Conservation (phyloP, 768 basidiomycete species). For the Tylopilus sp. region DNA sequence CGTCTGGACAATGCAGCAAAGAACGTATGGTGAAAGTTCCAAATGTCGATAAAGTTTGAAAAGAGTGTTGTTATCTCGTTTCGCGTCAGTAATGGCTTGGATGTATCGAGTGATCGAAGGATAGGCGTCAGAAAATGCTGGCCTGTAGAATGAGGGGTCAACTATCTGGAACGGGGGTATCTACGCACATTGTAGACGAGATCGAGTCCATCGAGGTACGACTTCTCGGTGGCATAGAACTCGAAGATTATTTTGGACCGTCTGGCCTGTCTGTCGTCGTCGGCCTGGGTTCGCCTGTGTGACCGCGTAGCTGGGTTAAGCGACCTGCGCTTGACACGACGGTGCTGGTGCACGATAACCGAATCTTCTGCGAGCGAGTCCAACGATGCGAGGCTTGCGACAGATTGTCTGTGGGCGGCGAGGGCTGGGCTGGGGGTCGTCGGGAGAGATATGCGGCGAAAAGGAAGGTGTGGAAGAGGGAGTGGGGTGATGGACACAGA, state of each 20-base stretch:
- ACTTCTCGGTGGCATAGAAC: constrained; percentile 76
- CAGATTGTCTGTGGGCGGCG: constrained; percentile 51
- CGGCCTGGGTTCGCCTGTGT: constrained; percentile 36
- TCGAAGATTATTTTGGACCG: constrained; percentile 72
- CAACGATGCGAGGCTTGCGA: constrained; percentile 69
- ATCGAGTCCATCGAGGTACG: constrained; percentile 79
- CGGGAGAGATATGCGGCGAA: constrained; percentile 61
- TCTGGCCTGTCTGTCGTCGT: constrained; percentile 52
- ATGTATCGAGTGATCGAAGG: constrained; percentile 66
- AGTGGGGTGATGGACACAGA: constrained; percentile 22
- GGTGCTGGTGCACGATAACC: constrained; percentile 16
- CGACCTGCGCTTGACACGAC: constrained; percentile 37
- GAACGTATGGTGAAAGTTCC: constrained; percentile 82
- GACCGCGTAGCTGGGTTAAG: constrained; percentile 22
- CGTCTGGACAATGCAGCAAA: constrained; percentile 55
- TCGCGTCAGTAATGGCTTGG: constrained; percentile 66
- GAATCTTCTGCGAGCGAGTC: constrained; percentile 63
- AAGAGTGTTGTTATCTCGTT: constrained; percentile 70
- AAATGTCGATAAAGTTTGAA: constrained; percentile 88
- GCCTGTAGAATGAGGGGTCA: not conserved
- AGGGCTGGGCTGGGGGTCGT: constrained; percentile 44
- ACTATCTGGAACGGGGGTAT: not conserved
- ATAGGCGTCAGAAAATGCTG: constrained; percentile 84
- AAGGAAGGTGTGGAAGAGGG: constrained; percentile 53
- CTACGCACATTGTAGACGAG: constrained; percentile 71